Evolutionary conservation across 768 basidiomycete species (phyloP).

Genomic region (Pleurotus eryngii): DNA sequence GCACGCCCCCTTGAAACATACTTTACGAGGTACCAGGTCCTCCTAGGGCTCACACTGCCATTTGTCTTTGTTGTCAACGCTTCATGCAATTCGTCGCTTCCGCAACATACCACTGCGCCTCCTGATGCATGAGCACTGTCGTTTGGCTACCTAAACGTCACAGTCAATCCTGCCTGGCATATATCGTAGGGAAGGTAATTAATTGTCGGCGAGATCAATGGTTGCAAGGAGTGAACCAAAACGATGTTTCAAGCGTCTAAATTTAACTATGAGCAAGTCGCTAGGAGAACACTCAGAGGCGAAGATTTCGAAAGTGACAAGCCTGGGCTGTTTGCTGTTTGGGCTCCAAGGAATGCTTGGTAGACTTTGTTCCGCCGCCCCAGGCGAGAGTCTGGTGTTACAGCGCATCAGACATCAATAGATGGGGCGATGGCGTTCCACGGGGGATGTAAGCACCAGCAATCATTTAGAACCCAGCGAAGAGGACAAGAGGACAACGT

Average conservation of each 20-base stretch:
- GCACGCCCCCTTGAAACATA: too few relatives aligned
- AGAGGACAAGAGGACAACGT: neutral
- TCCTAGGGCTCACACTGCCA: too few relatives aligned
- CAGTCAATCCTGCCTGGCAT: neutral
- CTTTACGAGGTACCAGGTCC: too few relatives aligned
- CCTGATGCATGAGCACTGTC: too few relatives aligned
- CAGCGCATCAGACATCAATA: too few relatives aligned
- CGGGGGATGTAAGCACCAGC: neutral
- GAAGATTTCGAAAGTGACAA: slow-evolving; percentile 4
- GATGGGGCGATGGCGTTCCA: neutral
- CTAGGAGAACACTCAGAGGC: neutral
- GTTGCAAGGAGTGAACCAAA: neutral
- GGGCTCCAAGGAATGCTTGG: too few relatives aligned
- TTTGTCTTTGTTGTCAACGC: too few relatives aligned
- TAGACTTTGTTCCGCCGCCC: too few relatives aligned
- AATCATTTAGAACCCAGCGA: slow-evolving; percentile 2
- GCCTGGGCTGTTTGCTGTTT: neutral
- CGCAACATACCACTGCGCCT: too few relatives aligned
- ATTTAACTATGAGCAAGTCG: neutral
- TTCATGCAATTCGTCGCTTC: too few relatives aligned
- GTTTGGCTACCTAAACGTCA: neutral
- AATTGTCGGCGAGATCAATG: too few relatives aligned
- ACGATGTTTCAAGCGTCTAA: neutral
- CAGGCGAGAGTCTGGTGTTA: too few relatives aligned
- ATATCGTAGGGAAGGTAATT: neutral